Percentiles rank a stretch among this genome's conserved stretches.
Evolutionary conservation across 495 filamentous ascomycete species (phyloP).

Genomic region (Penicillium egyptiacum): DNA sequence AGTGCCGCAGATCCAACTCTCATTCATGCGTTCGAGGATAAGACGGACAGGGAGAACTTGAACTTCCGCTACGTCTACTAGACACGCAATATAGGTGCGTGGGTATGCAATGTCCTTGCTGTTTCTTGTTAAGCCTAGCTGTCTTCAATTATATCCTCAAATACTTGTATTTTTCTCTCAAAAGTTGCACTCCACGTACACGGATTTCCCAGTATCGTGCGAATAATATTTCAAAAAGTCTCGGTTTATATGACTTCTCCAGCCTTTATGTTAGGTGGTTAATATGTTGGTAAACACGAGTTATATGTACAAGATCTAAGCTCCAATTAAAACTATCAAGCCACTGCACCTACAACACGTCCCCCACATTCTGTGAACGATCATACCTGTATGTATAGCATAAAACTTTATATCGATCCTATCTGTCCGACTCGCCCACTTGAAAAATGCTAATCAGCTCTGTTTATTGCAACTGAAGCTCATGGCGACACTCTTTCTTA

Average conservation of each 20-base stretch:
- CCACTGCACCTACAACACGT: background rate
- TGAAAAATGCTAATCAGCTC: background rate
- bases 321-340: too few relatives aligned
- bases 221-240: background rate
- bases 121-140: background rate
- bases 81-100: background rate
- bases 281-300: background rate
- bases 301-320: background rate
- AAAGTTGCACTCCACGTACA: background rate
- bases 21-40: slow-evolving; percentile 47
- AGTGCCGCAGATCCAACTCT: slow-evolving; percentile 33
- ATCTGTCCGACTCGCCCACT: background rate
- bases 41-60: slow-evolving; percentile 49
- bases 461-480: background rate
- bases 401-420: too few relatives aligned
- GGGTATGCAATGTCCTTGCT: background rate
- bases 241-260: background rate
- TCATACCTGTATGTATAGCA: too few relatives aligned
- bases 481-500: background rate
- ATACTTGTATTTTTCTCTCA: background rate
- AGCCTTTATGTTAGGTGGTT: background rate
- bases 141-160: background rate
- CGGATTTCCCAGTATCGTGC: background rate
- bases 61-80: slow-evolving; percentile 52
- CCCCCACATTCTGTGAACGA: background rate